Evolutionary conservation across 805 yeast genomes (phyloP).

Genomic region (Candida odintsovae): DNA sequence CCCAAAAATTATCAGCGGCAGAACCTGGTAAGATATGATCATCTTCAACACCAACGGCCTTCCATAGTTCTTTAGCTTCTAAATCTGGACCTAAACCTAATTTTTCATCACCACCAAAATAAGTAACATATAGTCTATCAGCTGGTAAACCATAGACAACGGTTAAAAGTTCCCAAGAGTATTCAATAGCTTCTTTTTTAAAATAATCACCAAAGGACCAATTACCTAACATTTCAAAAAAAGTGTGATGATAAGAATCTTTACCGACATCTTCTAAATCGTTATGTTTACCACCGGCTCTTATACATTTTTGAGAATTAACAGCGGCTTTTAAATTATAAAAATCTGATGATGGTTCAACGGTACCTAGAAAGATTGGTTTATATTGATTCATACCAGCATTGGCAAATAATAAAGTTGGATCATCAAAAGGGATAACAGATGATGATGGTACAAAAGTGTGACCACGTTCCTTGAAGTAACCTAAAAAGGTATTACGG

Average conservation of each 20-base stretch:
- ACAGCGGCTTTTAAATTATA: conserved; percentile 80
- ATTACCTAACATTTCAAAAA: conserved; percentile 98
- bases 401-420: conserved; percentile 91
- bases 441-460: conserved; percentile 88
- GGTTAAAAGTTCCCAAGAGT: conserved; percentile 90
- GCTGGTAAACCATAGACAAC: conserved; percentile 72
- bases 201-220: conserved; percentile 99
- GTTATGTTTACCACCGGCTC: conserved; percentile 99
- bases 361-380: conserved; percentile 95
- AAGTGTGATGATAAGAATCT: conserved; percentile 97
- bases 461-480: conserved; percentile 64
- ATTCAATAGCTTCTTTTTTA: conserved; percentile 85
- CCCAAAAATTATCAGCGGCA: conserved; percentile 96
- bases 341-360: conserved; percentile 89
- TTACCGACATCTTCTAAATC: conserved; percentile 98
- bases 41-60: conserved; percentile 79
- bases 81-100: conserved; percentile 86
- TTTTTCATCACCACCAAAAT: conserved; percentile 87
- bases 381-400: conserved; percentile 99
- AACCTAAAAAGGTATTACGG: conserved; percentile 82
- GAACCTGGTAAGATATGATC: conserved; percentile 92
- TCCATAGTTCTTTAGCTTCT: conserved; percentile 89
- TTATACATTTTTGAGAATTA: conserved; percentile 95
- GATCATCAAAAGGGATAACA: conserved; percentile 96
- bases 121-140: conserved; percentile 87